Evolutionary conservation across 192 early-diverging fungal genomes (phyloP), one percentile per base, ranked within the genome.

Genomic region (Coemansia sp.): DNA sequence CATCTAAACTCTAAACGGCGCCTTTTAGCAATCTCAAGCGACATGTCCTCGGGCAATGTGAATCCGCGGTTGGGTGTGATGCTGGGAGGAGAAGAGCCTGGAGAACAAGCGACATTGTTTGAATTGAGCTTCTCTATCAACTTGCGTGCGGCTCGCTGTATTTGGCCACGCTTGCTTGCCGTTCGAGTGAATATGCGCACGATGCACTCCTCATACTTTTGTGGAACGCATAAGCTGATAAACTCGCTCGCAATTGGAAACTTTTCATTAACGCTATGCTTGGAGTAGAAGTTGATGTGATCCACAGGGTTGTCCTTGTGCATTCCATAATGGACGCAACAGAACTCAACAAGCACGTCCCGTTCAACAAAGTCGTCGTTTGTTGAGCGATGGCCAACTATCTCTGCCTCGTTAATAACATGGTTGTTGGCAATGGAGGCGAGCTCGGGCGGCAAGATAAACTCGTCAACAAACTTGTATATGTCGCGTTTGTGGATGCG

Each of bases 301-400:
- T 98, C 93, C 9, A 98, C 90, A 0, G 96, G 96, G 64, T 98
- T 96, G 37, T 87, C 74, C 52, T 89, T 87, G 60, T 89, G 86
- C 88, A 93, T 91, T n/a, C 92, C 93, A 75, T 92, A 96, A 69
- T 92, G 89, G 19, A 95, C 86, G 21, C 85, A 89, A 9, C 86
- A 54, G 58, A 85, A 86, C 47, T 93, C 83, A 4, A 94, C 84
- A 74, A 92, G 88, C 8, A 96, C 87, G 69, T 96, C 95, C 7
- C 86, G 71, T 65, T 85, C 85, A 0, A 42, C 68, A 42, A 97
- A 76, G 61, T 84, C 71, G 54, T 90, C 92, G 42, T 84, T 85
- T 26, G 78, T 68, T 6, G 69, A 62, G 59, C 92, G 89, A 63
- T 88, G 76, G 6, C 79, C 83, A 21, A 89, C 83, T 62, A 93